Evolutionary conservation across 2,329 filamentous ascomycete species (phyloP).

Genomic region (Fusarium dimerum): DNA sequence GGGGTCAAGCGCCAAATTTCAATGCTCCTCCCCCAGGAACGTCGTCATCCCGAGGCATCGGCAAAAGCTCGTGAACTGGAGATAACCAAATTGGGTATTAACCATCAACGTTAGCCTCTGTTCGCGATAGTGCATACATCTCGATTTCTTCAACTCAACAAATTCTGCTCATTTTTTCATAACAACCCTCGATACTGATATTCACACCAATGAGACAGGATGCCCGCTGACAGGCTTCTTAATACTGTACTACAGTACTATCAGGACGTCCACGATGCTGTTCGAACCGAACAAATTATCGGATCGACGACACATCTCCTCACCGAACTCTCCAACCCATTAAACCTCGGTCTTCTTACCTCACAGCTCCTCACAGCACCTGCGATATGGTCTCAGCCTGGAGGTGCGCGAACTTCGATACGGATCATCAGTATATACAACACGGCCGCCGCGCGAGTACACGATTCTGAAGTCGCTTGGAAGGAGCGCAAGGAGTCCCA

Average conservation of each 20-base stretch:
- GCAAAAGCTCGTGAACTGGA: constrained; percentile 27
- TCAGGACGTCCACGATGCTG: constrained; percentile 53
- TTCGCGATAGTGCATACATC: neutral
- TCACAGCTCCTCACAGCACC: constrained; percentile 72
- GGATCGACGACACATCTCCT: constrained; percentile 69
- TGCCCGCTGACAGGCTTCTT: constrained; percentile 68
- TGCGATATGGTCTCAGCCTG: constrained; percentile 65
- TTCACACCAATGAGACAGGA: constrained; percentile 34
- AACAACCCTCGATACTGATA: neutral
- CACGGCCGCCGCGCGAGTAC: constrained; percentile 60
- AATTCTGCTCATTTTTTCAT: neutral
- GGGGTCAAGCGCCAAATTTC: constrained; percentile 2
- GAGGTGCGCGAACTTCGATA: constrained; percentile 63
- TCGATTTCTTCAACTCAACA: constrained; percentile 7
- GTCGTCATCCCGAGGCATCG: constrained; percentile 31
- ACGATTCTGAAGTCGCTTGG: constrained; percentile 47
- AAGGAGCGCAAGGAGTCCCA: constrained; percentile 31
- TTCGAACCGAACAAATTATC: constrained; percentile 58
- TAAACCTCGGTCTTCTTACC: constrained; percentile 72
- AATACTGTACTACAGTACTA: constrained; percentile 64
- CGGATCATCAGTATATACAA: constrained; percentile 73
- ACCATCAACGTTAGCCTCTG: neutral
- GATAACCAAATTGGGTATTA: neutral
- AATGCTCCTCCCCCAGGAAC: constrained; percentile 20
- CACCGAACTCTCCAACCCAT: constrained; percentile 69